Percentiles rank a stretch among this genome's conserved stretches.
Evolutionary conservation across 2,329 filamentous ascomycete genomes (phyloP).

Genomic region (Xylariaceae sp.): DNA sequence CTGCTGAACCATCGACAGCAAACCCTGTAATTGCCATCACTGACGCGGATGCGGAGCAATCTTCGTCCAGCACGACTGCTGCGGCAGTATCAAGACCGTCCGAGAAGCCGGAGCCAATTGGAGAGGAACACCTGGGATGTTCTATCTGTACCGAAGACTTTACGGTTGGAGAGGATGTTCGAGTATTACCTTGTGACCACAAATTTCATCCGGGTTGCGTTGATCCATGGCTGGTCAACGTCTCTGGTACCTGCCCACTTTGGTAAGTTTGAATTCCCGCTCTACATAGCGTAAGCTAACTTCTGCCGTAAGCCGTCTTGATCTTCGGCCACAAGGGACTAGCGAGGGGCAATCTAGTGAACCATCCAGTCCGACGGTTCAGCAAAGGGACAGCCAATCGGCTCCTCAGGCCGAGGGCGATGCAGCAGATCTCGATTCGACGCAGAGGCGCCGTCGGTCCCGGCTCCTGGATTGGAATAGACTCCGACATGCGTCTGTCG

Average conservation of each 20-base stretch:
- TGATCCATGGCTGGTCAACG: conserved; percentile 66
- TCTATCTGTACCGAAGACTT: conserved; percentile 71
- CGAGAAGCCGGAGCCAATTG: background rate
- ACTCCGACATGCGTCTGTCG: conserved; percentile 53
- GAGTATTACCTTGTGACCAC: conserved; percentile 63
- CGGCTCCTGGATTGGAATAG: conserved; percentile 54
- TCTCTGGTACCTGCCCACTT: conserved; percentile 65
- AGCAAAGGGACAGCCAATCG: conserved; percentile 5
- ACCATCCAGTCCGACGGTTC: background rate
- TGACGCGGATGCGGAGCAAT: background rate
- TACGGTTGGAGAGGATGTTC: conserved; percentile 60
- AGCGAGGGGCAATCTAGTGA: conserved; percentile 9
- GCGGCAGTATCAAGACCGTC: too few species aligned
- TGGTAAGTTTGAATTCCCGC: conserved; percentile 47
- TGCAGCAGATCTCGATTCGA: conserved; percentile 25
- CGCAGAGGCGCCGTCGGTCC: conserved; percentile 41
- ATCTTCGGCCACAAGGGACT: conserved; percentile 40
- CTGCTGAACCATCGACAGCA: background rate
- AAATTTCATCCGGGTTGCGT: conserved; percentile 65
- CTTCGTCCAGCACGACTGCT: too few species aligned
- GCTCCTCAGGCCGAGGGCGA: conserved; percentile 24
- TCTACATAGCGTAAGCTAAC: conserved; percentile 6
- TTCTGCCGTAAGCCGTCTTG: conserved; percentile 43
- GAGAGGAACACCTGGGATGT: conserved; percentile 49
- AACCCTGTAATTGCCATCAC: conserved; percentile 9